phyloP scores from a whole-genome alignment of 306 rosid species.

The Purshia tridentata region DNA sequence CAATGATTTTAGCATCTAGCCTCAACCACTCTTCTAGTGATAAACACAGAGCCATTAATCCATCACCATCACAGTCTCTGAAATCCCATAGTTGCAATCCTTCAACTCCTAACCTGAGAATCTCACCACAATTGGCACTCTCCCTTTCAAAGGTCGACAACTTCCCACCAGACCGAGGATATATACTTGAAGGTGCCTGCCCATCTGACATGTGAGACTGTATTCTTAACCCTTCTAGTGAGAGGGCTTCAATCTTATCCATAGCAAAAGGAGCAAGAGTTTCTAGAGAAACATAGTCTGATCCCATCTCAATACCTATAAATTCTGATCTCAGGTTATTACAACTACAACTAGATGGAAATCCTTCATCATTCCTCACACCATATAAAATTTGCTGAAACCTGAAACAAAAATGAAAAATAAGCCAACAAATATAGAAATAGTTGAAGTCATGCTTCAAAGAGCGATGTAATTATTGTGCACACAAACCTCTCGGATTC shows the following conservation, averaged over 20 bases:
- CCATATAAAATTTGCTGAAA: constrained; percentile 24
- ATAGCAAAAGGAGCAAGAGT: constrained; percentile 48
- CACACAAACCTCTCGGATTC: constrained; percentile 48
- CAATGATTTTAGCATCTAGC: constrained; percentile 60
- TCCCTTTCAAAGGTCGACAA: constrained; percentile 14
- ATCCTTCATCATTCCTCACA: constrained; percentile 33
- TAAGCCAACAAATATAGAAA: constrained; percentile 11
- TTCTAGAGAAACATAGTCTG: constrained; percentile 39
- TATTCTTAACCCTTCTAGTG: constrained; percentile 70
- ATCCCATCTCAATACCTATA: constrained; percentile 25
- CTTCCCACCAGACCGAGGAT: constrained; percentile 22
- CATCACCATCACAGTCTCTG: constrained; percentile 28
- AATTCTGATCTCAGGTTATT: constrained; percentile 18
- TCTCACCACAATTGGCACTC: constrained; percentile 16
- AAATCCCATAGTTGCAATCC: constrained; percentile 20
- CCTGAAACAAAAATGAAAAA: constrained; percentile 44
- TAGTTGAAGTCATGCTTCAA: neutral
- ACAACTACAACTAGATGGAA: constrained; percentile 21
- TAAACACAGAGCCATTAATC: constrained; percentile 51
- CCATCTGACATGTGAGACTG: constrained; percentile 53
- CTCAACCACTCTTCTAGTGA: constrained; percentile 68
- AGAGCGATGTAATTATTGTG: constrained; percentile 12
- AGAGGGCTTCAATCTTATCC: constrained; percentile 52
- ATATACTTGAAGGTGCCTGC: constrained; percentile 49
- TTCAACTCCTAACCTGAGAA: constrained; percentile 30